Evolutionary conservation across 2,329 filamentous ascomycete genomes (phyloP).

Genomic region (Fusarium brachygibbosum): DNA sequence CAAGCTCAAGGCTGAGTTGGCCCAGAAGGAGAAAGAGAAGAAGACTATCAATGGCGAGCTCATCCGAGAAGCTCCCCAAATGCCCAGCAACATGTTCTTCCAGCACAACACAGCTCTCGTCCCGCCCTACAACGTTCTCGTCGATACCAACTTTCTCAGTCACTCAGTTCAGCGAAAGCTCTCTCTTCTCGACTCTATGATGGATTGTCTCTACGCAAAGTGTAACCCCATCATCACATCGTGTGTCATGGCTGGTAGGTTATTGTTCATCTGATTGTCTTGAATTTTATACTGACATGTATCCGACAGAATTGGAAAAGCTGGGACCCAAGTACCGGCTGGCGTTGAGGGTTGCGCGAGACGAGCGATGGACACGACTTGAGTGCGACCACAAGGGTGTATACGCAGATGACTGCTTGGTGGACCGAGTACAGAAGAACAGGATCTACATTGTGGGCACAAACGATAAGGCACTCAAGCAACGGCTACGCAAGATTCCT

Average conservation of each 20-base stretch:
- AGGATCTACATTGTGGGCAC: conserved; percentile 85
- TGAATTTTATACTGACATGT: not conserved
- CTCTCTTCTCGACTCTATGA: conserved; percentile 86
- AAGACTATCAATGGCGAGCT: conserved; percentile 70
- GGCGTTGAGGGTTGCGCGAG: conserved; percentile 85
- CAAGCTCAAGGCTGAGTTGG: conserved; percentile 73
- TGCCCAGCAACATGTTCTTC: conserved; percentile 88
- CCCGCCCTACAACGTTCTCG: conserved; percentile 75
- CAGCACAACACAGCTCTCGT: conserved; percentile 88
- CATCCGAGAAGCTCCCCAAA: conserved; percentile 84
- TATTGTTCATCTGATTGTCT: not conserved
- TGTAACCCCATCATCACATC: conserved; percentile 87
- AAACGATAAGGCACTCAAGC: conserved; percentile 83
- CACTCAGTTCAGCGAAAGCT: conserved; percentile 94
- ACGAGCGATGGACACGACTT: conserved; percentile 88
- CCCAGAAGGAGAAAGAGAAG: conserved; percentile 70
- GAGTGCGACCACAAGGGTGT: conserved; percentile 91
- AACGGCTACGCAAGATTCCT: conserved; percentile 80
- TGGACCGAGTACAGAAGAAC: conserved; percentile 79
- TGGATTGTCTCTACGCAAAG: conserved; percentile 94
- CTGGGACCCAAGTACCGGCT: conserved; percentile 90
- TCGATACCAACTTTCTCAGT: conserved; percentile 92
- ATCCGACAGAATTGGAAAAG: conserved; percentile 83
- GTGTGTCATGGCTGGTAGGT: conserved; percentile 57
- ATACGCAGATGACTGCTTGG: conserved; percentile 86